phyloP scores from a whole-genome alignment of 495 filamentous ascomycete species.

The Monascus purpureus region DNA sequence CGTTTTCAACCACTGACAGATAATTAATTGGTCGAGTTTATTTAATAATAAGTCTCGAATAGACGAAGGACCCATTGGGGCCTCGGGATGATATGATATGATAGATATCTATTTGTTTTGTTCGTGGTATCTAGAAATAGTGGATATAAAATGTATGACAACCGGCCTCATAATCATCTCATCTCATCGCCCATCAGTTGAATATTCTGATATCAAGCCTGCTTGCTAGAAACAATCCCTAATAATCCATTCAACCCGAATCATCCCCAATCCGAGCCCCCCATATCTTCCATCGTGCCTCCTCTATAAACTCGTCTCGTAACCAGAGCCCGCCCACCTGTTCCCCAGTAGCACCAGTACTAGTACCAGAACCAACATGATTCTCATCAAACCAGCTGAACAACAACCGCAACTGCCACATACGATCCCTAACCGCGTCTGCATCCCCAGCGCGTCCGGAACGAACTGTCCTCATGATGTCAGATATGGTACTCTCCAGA shows the following conservation, averaged over 20 bases:
- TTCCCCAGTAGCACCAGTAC: slow-evolving; percentile 20
- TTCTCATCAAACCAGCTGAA: slow-evolving; percentile 66
- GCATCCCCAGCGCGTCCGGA: slow-evolving; percentile 21
- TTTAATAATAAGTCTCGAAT: too few relatives aligned
- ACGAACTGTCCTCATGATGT: slow-evolving; percentile 33
- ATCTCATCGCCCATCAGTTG: too few relatives aligned
- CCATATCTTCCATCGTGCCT: slow-evolving; percentile 32
- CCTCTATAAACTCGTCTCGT: slow-evolving; percentile 27
- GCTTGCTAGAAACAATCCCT: too few relatives aligned
- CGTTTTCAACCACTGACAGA: too few relatives aligned
- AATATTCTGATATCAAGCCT: too few relatives aligned
- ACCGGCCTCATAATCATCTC: too few relatives aligned
- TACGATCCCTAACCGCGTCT: slow-evolving; percentile 39
- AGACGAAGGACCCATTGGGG: too few relatives aligned
- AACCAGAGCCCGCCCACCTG: slow-evolving; percentile 32
- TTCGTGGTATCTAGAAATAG: too few relatives aligned
- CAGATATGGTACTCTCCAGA: slow-evolving; percentile 47
- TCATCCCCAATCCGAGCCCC: slow-evolving; percentile 47
- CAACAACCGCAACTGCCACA: slow-evolving; percentile 62
- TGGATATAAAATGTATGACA: too few relatives aligned
- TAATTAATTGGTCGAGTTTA: too few relatives aligned
- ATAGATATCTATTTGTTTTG: too few relatives aligned
- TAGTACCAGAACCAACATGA: slow-evolving; percentile 18
- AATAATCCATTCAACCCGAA: slow-evolving; percentile 41
- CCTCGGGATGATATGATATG: too few relatives aligned